Percentiles rank a stretch among this genome's conserved stretches.
phyloP scores from a whole-genome alignment of 306 rosid species.

The Lotus japonicus region DNA sequence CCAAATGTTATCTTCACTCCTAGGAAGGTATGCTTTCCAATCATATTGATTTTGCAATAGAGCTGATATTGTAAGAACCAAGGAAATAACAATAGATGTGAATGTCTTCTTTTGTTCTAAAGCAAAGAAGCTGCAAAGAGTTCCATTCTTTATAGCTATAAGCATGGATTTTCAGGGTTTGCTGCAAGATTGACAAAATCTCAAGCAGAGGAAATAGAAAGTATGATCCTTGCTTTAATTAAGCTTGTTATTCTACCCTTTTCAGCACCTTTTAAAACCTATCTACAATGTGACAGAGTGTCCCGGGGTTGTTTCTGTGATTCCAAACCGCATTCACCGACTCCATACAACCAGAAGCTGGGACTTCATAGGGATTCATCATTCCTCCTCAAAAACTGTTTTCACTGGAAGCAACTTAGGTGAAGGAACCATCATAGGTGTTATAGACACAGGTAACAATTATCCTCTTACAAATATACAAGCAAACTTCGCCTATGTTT shows the following conservation, averaged over 20 bases:
- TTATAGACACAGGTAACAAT: conserved; percentile 62
- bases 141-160: conserved; percentile 71
- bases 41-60: conserved; percentile 5
- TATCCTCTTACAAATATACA: not conserved
- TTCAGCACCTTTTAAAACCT: conserved; percentile 21
- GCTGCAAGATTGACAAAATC: conserved; percentile 67
- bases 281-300: conserved; percentile 38
- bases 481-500: not conserved
- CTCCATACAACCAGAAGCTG: conserved; percentile 84
- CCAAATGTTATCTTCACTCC: conserved; percentile 42
- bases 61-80: not conserved
- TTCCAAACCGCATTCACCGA: conserved; percentile 60
- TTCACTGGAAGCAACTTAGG: conserved; percentile 38
- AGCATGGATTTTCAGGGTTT: conserved; percentile 82
- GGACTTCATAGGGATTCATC: conserved; percentile 64
- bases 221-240: conserved; percentile 25
- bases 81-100: not conserved
- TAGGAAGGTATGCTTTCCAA: conserved; percentile 56
- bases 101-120: conserved; percentile 26
- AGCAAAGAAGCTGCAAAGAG: conserved; percentile 68
- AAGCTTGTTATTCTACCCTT: not conserved
- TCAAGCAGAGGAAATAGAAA: conserved; percentile 53
- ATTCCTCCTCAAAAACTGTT: conserved; percentile 25
- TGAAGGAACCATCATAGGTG: conserved; percentile 65
- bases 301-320: conserved; percentile 58